Evolutionary conservation across 805 yeast species (phyloP).

Genomic region (Groenewaldozyma tartarivorans): DNA sequence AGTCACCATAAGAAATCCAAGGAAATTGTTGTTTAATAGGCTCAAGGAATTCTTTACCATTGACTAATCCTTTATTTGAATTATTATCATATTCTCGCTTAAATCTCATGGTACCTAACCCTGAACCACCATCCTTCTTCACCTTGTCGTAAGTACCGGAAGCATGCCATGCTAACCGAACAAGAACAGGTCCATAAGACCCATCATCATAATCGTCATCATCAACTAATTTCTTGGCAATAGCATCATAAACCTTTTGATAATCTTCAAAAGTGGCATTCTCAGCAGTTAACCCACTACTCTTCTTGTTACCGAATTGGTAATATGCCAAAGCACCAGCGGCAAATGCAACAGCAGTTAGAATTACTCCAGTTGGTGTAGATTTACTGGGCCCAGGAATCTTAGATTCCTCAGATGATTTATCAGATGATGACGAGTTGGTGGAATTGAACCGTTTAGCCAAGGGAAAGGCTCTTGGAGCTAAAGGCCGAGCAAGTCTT

Average conservation of each 20-base stretch:
- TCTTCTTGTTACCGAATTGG: not conserved
- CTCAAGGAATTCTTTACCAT: slow-evolving; percentile 47
- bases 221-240: slow-evolving; percentile 49
- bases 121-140: slow-evolving; percentile 40
- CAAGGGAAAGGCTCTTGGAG: too few relatives aligned
- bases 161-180: slow-evolving; percentile 73
- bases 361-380: not conserved
- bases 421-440: too few relatives aligned
- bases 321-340: not conserved
- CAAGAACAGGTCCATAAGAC: slow-evolving; percentile 60
- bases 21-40: slow-evolving; percentile 49
- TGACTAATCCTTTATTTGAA: slow-evolving; percentile 55
- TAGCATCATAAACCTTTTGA: slow-evolving; percentile 67
- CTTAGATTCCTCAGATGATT: too few relatives aligned
- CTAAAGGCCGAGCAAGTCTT: too few relatives aligned
- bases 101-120: slow-evolving; percentile 58
- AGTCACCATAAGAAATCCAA: slow-evolving; percentile 71
- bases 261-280: slow-evolving; percentile 36
- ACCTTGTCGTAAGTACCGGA: slow-evolving; percentile 63
- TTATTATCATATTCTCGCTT: slow-evolving; percentile 42
- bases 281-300: not conserved
- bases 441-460: too few relatives aligned
- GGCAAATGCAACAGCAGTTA: not conserved
- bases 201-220: slow-evolving; percentile 50
- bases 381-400: not conserved